Evolutionary conservation across 1,284 basidiomycete species (phyloP), one percentile per base, ranked within the genome.

Genomic region (Cronartium ribicola): DNA sequence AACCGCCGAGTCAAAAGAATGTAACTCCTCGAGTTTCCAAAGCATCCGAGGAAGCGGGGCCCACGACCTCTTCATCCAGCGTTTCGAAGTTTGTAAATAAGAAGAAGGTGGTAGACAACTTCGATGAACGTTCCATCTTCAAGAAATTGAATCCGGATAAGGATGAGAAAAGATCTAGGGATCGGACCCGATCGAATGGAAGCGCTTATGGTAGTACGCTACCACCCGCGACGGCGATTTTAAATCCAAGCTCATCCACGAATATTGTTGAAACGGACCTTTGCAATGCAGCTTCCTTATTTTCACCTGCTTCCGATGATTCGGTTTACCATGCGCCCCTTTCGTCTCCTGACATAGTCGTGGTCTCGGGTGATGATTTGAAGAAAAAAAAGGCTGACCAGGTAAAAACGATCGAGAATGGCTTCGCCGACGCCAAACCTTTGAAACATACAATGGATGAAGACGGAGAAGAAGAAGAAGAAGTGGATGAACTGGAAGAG

Each of bases 401-500:
- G 20, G 41, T 17, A 40, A 8, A 20, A 39, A 20, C 7, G 22
- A n/a, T 13, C 44, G 29, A 39, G 22, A 17, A 22, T 43, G n/a
- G 37, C 46, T 46, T 41, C n/a, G 46, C 7, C 62, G 17, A 69
- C 17, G 41, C 17, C 36, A 17, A 41, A n/a, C 5, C 13, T 41
- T 20, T 40, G 11, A 65, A 40, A 10, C 13, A 37, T 59, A 36
- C 44, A 51, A 20, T 13, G 5, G 44, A 55, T 10, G 2, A 0
- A 68, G 67, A 13, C 13, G 60, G 55, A 70, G 68, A 64, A 11
- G 68, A 70, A 22, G 37, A 14, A 1, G 71, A 73, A 29, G 71
- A 66, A 44, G 63, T 73, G 5, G 71, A 73, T 36, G 71, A 73
- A 57, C 55, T 73, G 10, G 71, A 73, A 13, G 71, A 73, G 22